These are phyloP conservation scores for Leccinum subspadiceum DNA, from an alignment of 1,284 basidiomycete species.

Conservation along the genomic window DNA sequence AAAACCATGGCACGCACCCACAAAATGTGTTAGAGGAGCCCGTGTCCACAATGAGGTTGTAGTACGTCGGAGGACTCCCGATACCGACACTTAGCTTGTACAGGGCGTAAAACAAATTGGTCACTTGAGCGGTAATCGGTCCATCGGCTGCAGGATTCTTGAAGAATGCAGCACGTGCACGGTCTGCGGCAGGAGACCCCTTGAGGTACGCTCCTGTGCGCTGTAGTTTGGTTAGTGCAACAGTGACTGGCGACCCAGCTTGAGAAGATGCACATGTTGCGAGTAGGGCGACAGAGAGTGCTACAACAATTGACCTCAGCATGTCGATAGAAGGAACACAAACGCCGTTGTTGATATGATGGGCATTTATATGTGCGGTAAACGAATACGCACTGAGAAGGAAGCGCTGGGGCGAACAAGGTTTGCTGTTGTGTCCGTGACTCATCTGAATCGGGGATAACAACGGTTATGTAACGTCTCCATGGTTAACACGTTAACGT, in stretches of 20 bases:
- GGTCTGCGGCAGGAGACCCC: slow-evolving; percentile 20
- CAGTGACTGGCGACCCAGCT: slow-evolving; percentile 6
- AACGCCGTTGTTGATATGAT: background rate
- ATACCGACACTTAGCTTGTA: slow-evolving; percentile 15
- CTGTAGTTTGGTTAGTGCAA: slow-evolving; percentile 15
- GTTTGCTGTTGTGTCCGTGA: background rate
- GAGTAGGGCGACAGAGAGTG: slow-evolving; percentile 9
- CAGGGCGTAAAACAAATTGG: slow-evolving; percentile 16
- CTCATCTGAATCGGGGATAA: background rate
- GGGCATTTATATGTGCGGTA: background rate
- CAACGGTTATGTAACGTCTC: background rate
- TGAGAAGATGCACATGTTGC: slow-evolving; percentile 7
- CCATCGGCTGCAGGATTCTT: slow-evolving; percentile 1
- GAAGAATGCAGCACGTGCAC: slow-evolving; percentile 17
- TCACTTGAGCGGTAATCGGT: slow-evolving; percentile 11
- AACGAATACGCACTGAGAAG: background rate
- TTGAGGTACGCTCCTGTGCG: slow-evolving; percentile 16
- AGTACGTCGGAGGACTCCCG: slow-evolving; percentile 25
- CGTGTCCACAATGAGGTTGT: slow-evolving; percentile 28
- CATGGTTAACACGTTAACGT: background rate
- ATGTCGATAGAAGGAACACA: background rate
- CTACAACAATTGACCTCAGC: background rate
- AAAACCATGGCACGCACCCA: slow-evolving; percentile 21
- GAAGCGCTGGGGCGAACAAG: background rate
- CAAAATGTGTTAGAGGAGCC: slow-evolving; percentile 35